Conservation (phyloP, 1,139 yeast species). For the Yamadazyma blattariae region DNA sequence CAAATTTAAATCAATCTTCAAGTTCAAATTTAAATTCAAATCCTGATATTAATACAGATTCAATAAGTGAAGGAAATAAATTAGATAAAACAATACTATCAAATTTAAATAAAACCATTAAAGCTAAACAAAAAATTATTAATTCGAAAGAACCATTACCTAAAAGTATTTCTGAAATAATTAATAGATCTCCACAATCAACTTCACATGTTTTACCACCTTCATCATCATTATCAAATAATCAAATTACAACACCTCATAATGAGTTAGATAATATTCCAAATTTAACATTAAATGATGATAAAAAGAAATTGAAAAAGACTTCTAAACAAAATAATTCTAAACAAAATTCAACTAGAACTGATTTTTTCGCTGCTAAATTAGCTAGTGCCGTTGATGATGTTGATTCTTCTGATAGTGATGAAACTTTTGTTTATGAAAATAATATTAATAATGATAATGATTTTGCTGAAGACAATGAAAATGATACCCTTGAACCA, state of each 20-base stretch:
- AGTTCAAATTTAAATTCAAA: too few species aligned
- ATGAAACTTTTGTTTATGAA: constrained; percentile 93
- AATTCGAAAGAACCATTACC: constrained; percentile 37
- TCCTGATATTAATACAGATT: too few species aligned
- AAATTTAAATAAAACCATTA: constrained; percentile 37
- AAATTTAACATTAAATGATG: constrained; percentile 10
- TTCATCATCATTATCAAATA: constrained; percentile 14
- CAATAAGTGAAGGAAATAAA: constrained; percentile 8
- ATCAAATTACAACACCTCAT: not conserved
- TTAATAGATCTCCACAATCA: constrained; percentile 34
- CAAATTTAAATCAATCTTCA: too few species aligned
- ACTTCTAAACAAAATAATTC: constrained; percentile 7
- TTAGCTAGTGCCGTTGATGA: constrained; percentile 93
- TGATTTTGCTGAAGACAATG: constrained; percentile 6
- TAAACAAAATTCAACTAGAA: constrained; percentile 53
- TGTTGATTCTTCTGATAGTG: constrained; percentile 80
- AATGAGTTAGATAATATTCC: constrained; percentile 12
- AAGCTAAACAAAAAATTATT: constrained; percentile 41
- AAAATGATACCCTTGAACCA: not conserved
- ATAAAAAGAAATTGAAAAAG: constrained; percentile 17
- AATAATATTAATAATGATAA: constrained; percentile 25
- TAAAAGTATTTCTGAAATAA: constrained; percentile 34
- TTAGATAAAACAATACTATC: constrained; percentile 32
- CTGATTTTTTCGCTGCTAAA: constrained; percentile 92
- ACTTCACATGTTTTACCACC: constrained; percentile 14